Base-by-base conservation (phyloP, 768 basidiomycete genomes). In the Cantharellus anzutake region DNA sequence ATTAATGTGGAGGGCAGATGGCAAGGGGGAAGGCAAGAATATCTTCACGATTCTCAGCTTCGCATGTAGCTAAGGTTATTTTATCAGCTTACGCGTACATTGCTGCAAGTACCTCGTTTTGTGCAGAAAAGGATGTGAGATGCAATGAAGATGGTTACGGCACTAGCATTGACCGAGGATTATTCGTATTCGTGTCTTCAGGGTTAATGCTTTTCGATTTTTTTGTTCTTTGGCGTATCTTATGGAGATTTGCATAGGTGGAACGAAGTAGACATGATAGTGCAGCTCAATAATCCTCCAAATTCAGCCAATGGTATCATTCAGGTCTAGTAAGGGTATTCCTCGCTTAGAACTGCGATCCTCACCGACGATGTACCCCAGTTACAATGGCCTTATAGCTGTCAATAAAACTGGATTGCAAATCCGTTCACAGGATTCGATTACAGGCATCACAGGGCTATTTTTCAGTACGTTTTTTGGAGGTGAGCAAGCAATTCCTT, bases 401-500 rank as follows among this genome's bases (percentile, higher is more conserved):
- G 67, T 86, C 11, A 71, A 76, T 51, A 80, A 85, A 67, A 67
- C 73, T 37, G 74, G 80, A 64, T 71, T 91, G 29, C 80, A 82
- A 65, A 75, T 87, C 60, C 80, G 89, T 35, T 75, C 74, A 34
- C 73, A 70, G 39, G 68, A 75, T 29, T 69, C 70, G 35, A 70
- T 91, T 35, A 67, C 71, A 4, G 63, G 63, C 20, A 75, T 79
- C 4, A 81, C 80, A 41, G 87, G 89, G 4, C 69, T 90, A 55
- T 89, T 79, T 71, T 85, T 91, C 70, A 84, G 84, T 41, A 87
- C 85, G 29, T 89, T 90, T 73, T 90, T 88, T 66, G 87, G 86
- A 70, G 88, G 84, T 73, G 63, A 68, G 61, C 11, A 11, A 48
- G 44, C 44, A 61, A 16, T 3, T 38, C 57, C 39, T 35, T 39